A percentile compares a stretch with the other conserved stretches of the same genome.
Conservation (phyloP, 495 filamentous ascomycete species). For the Penicillium coffeae region DNA sequence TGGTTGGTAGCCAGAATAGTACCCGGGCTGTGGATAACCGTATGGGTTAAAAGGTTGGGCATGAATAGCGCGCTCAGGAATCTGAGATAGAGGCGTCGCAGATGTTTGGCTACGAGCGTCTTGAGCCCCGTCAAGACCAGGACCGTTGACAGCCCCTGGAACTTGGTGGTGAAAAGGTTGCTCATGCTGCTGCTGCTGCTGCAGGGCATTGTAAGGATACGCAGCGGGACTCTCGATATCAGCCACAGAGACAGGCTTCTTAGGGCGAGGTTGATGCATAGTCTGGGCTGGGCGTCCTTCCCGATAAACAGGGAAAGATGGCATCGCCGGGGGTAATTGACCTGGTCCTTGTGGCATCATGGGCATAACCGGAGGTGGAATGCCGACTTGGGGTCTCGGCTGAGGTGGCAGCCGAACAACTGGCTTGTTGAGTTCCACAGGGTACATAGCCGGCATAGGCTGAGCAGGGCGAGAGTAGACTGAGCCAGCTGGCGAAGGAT, state of each 20-base stretch:
- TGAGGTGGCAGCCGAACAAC: conserved; percentile 83
- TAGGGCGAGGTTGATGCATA: conserved; percentile 94
- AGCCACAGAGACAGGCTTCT: conserved; percentile 90
- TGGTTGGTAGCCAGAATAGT: conserved; percentile 59
- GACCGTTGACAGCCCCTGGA: conserved; percentile 60
- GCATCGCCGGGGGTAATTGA: conserved; percentile 33
- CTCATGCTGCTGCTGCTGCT: conserved; percentile 66
- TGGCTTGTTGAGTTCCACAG: conserved; percentile 62
- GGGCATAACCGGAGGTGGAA: conserved; percentile 22
- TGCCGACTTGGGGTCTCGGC: conserved; percentile 31
- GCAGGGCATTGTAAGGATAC: conserved; percentile 63
- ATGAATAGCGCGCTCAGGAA: conserved; percentile 91
- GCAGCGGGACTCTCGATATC: conserved; percentile 86
- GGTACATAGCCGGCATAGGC: conserved; percentile 39
- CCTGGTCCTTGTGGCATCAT: conserved; percentile 17
- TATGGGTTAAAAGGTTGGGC: conserved; percentile 89
- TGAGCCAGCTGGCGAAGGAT: conserved; percentile 76
- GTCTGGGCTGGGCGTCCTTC: conserved; percentile 72
- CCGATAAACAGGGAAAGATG: conserved; percentile 67
- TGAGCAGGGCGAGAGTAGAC: conserved; percentile 54
- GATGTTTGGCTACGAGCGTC: conserved; percentile 71
- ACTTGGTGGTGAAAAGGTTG: conserved; percentile 93
- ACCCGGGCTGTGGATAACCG: conserved; percentile 56
- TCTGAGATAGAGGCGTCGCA: conserved; percentile 88
- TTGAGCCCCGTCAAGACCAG: conserved; percentile 58